phyloP scores from a whole-genome alignment of 2,329 filamentous ascomycete genomes.

The Knufia petricola region DNA sequence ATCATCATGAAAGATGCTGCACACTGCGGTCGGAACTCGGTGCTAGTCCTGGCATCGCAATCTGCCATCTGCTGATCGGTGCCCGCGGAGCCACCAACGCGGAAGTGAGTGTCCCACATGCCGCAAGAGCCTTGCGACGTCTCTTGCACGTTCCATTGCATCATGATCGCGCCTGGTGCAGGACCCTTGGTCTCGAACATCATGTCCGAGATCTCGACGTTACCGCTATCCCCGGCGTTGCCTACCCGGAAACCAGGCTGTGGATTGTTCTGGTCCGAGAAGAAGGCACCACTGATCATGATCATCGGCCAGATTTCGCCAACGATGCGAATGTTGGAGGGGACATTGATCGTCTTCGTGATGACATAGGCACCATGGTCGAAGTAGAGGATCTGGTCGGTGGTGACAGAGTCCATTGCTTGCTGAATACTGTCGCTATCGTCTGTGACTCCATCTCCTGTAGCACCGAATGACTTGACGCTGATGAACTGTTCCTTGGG shows the following conservation, averaged over 20 bases:
- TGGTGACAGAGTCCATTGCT: slow-evolving; percentile 57
- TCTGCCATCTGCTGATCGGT: slow-evolving; percentile 70
- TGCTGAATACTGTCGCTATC: slow-evolving; percentile 78
- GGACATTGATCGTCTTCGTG: slow-evolving; percentile 50
- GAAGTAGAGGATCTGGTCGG: slow-evolving; percentile 54
- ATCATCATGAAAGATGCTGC: slow-evolving; percentile 60
- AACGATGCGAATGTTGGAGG: slow-evolving; percentile 72
- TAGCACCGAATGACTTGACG: slow-evolving; percentile 72
- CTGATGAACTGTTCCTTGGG: slow-evolving; percentile 64
- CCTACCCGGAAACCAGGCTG: slow-evolving; percentile 81
- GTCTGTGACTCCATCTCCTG: slow-evolving; percentile 77
- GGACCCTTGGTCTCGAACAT: slow-evolving; percentile 77
- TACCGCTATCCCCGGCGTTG: slow-evolving; percentile 62
- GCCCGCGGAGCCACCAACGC: slow-evolving; percentile 77
- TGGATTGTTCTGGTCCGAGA: slow-evolving; percentile 65
- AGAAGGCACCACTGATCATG: slow-evolving; percentile 67
- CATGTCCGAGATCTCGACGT: slow-evolving; percentile 78
- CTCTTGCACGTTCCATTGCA: slow-evolving; percentile 80
- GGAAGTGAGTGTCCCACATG: slow-evolving; percentile 94
- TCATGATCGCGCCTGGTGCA: slow-evolving; percentile 76
- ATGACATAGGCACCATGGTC: slow-evolving; percentile 56
- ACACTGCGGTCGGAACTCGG: slow-evolving; percentile 56
- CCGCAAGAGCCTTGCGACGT: slow-evolving; percentile 58
- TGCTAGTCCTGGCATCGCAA: slow-evolving; percentile 67
- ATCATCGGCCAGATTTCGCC: slow-evolving; percentile 89